These are phyloP conservation scores for Narthecium ossifragum DNA, from an alignment of 106 monocot genomes.

Conservation along the genomic window DNA sequence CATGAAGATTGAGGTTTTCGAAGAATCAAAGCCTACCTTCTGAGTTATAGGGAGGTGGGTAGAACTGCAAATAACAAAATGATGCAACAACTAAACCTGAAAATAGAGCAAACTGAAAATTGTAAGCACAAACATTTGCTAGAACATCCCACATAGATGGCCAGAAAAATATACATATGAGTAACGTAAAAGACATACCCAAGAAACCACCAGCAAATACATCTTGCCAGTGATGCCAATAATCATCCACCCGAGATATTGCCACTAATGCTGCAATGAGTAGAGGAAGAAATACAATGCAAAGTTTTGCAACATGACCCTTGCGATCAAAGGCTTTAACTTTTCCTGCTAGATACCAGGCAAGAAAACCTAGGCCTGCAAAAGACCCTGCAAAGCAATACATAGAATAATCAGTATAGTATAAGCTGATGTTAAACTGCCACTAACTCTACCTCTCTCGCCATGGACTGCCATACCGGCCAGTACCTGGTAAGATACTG, in stretches of 20 bases:
- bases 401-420: background rate
- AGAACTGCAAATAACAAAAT: slow-evolving; percentile 61
- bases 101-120: background rate
- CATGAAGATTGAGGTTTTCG: background rate
- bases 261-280: slow-evolving; percentile 46
- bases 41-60: slow-evolving; percentile 34
- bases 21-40: slow-evolving; percentile 24
- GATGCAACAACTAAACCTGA: slow-evolving; percentile 48
- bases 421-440: background rate
- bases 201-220: slow-evolving; percentile 55
- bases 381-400: slow-evolving; percentile 43
- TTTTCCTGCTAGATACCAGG: slow-evolving; percentile 57
- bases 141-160: too few relatives aligned
- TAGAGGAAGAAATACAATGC: slow-evolving; percentile 55
- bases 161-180: too few relatives aligned
- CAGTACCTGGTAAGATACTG: too few relatives aligned
- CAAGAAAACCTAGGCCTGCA: slow-evolving; percentile 53
- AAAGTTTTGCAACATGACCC: slow-evolving; percentile 58
- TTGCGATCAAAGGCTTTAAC: slow-evolving; percentile 39
- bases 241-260: slow-evolving; percentile 62
- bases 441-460: too few relatives aligned
- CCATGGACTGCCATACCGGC: too few relatives aligned
- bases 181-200: slow-evolving; percentile 28
- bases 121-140: too few relatives aligned
- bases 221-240: slow-evolving; percentile 79